These are phyloP conservation scores for Sphagnum contortum DNA, from an alignment of 225 moss, liverwort and hornwort genomes.

Conservation along the genomic window DNA sequence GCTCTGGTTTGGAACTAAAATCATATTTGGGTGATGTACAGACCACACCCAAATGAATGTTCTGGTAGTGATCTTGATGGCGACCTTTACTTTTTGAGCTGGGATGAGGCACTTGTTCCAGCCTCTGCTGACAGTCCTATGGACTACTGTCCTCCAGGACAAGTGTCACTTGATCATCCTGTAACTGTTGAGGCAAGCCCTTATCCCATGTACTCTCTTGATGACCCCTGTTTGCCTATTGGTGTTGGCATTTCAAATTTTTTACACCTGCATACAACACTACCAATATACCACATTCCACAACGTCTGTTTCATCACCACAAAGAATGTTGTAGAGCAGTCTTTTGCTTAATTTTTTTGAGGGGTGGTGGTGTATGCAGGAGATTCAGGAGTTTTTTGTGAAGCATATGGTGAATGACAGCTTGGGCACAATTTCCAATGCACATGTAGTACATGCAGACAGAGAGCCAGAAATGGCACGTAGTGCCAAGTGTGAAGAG, in stretches of 20 bases:
- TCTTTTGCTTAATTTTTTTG: too few species aligned
- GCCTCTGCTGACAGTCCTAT: conserved; percentile 52
- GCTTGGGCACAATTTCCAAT: conserved; percentile 73
- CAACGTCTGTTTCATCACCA: too few species aligned
- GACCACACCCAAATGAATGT: conserved; percentile 93
- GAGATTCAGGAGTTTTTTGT: conserved; percentile 86
- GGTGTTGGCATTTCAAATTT: too few species aligned
- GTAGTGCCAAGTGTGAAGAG: conserved; percentile 57
- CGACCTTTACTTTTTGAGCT: conserved; percentile 74
- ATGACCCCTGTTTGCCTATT: background rate
- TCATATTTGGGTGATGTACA: conserved; percentile 5
- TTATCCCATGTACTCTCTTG: background rate
- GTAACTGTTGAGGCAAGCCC: conserved; percentile 61
- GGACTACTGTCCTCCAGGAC: conserved; percentile 65
- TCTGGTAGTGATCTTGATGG: conserved; percentile 98
- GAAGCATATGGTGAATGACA: conserved; percentile 72
- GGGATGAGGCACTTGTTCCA: conserved; percentile 73
- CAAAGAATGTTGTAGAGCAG: too few species aligned
- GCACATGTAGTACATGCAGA: conserved; percentile 89
- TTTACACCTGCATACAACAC: too few species aligned
- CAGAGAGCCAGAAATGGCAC: conserved; percentile 50
- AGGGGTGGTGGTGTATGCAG: conserved; percentile 26
- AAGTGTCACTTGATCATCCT: conserved; percentile 45
- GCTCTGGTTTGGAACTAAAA: too few species aligned
- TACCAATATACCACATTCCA: too few species aligned